Percentiles rank a stretch among this genome's conserved stretches.
Evolutionary conservation across 257 asterid genomes (phyloP).

Genomic region (Solanum ahanhuiri): DNA sequence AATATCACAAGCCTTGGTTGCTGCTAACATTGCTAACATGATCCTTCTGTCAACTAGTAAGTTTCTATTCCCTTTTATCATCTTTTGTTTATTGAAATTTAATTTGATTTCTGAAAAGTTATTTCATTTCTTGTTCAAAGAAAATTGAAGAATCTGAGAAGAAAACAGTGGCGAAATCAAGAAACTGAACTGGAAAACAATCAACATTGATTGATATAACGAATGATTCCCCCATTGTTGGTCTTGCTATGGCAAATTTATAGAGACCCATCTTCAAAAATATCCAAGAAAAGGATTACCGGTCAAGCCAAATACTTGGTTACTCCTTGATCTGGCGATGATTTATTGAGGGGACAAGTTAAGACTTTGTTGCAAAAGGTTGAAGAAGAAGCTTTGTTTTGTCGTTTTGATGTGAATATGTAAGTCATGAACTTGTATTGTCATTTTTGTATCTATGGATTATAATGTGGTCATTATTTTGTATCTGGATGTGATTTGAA

Average conservation of each 20-base stretch:
- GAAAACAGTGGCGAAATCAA: conserved; percentile 17
- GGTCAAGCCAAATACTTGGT: neutral
- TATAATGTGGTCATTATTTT: no score
- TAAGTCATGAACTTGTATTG: no score
- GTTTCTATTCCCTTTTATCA: neutral
- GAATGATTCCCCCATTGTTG: conserved; percentile 88
- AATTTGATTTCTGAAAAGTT: neutral
- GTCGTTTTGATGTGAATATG: no score
- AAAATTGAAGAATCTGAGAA: conserved; percentile 42
- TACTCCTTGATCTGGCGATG: conserved; percentile 86
- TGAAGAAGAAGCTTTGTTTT: conserved; percentile 52
- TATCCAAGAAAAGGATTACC: neutral
- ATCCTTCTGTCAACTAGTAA: conserved; percentile 18
- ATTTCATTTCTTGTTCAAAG: conserved; percentile 23
- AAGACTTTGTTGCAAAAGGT: conserved; percentile 78
- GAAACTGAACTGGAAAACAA: conserved; percentile 33
- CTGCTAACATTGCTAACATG: conserved; percentile 17
- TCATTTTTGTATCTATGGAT: no score
- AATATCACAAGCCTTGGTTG: conserved; percentile 51
- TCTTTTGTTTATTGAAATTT: neutral
- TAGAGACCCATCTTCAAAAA: conserved; percentile 56
- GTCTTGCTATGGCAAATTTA: conserved; percentile 57
- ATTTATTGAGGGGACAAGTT: conserved; percentile 79
- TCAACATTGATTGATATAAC: conserved; percentile 72
- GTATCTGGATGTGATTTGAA: no score